These are phyloP conservation scores for Pisolithus microcarpus DNA, from an alignment of 768 basidiomycete genomes.

Conservation along the genomic window DNA sequence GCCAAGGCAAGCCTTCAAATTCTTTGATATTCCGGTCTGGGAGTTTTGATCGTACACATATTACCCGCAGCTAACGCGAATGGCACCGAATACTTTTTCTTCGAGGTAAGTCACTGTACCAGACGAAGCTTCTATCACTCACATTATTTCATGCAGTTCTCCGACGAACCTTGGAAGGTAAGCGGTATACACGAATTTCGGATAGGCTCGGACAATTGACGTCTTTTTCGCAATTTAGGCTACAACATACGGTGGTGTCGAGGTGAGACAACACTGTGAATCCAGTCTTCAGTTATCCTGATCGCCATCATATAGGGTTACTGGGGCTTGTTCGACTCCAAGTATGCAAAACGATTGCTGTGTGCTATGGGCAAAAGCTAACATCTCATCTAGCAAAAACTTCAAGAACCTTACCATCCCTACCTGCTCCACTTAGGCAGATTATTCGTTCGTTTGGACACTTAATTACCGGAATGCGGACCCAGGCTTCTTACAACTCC, in stretches of 20 bases:
- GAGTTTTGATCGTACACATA: constrained; percentile 5
- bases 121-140: constrained; percentile 1
- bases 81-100: constrained; percentile 82
- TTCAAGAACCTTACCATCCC: constrained; percentile 70
- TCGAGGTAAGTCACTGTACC: constrained; percentile 43
- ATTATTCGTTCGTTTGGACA: constrained; percentile 4
- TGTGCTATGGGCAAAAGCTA: background rate
- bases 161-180: constrained; percentile 81
- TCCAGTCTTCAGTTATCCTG: background rate
- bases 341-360: constrained; percentile 31
- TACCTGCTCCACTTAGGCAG: constrained; percentile 31
- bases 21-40: background rate
- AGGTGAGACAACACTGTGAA: constrained; percentile 25
- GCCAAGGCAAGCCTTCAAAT: constrained; percentile 29
- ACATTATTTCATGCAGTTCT: constrained; percentile 35
- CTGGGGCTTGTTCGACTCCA: constrained; percentile 62
- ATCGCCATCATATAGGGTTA: constrained; percentile 30
- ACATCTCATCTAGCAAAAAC: constrained; percentile 45
- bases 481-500: background rate
- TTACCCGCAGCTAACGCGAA: constrained; percentile 61
- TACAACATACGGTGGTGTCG: constrained; percentile 71
- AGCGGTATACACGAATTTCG: constrained; percentile 12
- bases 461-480: background rate
- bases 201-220: constrained; percentile 1
- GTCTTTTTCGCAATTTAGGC: constrained; percentile 32